These are phyloP conservation scores for Paradendryphiella salina DNA, from an alignment of 2,329 filamentous ascomycete genomes.

Conservation along the genomic window DNA sequence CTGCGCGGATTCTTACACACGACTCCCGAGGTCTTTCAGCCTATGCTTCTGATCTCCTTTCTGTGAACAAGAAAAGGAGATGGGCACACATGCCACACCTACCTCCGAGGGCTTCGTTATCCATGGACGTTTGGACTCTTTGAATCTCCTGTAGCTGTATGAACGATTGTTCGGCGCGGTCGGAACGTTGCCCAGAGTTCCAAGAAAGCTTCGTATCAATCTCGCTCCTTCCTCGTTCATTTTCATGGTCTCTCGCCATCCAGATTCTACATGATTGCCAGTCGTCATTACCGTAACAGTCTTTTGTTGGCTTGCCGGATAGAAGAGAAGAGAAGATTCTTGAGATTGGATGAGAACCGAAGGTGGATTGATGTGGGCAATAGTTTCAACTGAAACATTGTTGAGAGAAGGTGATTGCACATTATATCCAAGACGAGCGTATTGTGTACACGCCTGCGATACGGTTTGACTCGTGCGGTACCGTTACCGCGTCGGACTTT, in stretches of 20 bases:
- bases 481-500: too few relatives aligned
- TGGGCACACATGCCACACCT: background rate
- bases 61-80: too few relatives aligned
- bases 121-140: too few relatives aligned
- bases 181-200: slow-evolving; percentile 6
- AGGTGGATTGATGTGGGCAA: background rate
- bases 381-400: background rate
- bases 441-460: too few relatives aligned
- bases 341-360: background rate
- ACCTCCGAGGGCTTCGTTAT: background rate
- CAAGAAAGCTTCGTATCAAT: slow-evolving; percentile 1
- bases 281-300: background rate
- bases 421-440: background rate
- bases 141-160: slow-evolving; percentile 2
- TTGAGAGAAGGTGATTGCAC: background rate
- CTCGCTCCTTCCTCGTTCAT: background rate
- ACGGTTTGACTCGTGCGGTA: too few relatives aligned
- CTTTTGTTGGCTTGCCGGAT: background rate
- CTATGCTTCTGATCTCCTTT: too few relatives aligned
- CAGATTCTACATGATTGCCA: too few relatives aligned
- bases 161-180: slow-evolving; percentile 21
- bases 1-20: background rate
- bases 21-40: background rate
- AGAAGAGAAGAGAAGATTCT: background rate
- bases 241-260: background rate